phyloP scores from a whole-genome alignment of 2,329 filamentous ascomycete species.

The Ceratocystis cubensis region DNA sequence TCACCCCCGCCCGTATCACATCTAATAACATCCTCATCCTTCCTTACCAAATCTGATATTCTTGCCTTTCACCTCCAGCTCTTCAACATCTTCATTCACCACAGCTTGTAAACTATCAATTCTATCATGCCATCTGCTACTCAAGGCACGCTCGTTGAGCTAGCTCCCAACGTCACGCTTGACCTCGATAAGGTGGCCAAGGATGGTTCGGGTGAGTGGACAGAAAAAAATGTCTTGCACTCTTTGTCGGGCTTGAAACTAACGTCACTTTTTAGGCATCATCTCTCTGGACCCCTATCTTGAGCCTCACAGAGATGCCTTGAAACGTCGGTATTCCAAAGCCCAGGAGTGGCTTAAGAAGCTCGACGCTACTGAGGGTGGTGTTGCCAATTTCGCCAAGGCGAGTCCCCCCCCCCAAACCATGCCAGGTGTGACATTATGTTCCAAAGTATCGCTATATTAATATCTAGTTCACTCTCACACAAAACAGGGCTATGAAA shows the following conservation, averaged over 20 bases:
- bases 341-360: constrained; percentile 77
- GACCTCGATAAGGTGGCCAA: constrained; percentile 34
- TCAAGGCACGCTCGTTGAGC: constrained; percentile 17
- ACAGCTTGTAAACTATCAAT: neutral
- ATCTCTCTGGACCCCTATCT: constrained; percentile 82
- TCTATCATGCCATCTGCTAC: constrained; percentile 18
- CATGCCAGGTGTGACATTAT: neutral
- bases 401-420: constrained; percentile 32
- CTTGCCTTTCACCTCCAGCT: neutral
- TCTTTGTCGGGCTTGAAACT: neutral
- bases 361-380: constrained; percentile 73
- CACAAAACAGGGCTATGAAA: constrained; percentile 58
- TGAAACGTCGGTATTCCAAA: constrained; percentile 65
- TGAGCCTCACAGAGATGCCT: constrained; percentile 63
- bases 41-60: neutral
- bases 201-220: constrained; percentile 56
- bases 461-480: neutral
- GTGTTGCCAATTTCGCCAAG: constrained; percentile 80
- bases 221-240: neutral
- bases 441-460: neutral
- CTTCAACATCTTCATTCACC: neutral
- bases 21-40: constrained; percentile 8
- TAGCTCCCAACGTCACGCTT: constrained; percentile 20
- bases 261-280: constrained; percentile 48
- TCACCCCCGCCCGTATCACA: neutral